A percentile compares a stretch with the other conserved stretches of the same genome.
phyloP scores from a whole-genome alignment of 257 asterid genomes.

The Thymus mandschuricus region DNA sequence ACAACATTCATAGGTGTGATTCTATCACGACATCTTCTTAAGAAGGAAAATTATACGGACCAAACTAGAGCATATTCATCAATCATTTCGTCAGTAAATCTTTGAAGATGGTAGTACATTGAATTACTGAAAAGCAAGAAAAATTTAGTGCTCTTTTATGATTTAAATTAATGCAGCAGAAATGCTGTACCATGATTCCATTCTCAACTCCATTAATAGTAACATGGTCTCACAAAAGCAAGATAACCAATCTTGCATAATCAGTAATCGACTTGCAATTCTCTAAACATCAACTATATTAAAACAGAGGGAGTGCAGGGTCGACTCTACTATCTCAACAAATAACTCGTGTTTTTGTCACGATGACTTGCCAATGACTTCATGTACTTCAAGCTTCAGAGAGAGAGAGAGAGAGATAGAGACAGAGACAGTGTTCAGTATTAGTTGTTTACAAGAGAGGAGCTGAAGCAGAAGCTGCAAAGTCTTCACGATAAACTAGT shows the following conservation, averaged over 20 bases:
- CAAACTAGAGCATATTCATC: conserved; percentile 5
- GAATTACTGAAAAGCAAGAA: background rate
- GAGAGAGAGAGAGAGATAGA: background rate
- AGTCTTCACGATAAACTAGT: background rate
- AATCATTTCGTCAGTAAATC: background rate
- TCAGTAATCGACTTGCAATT: background rate
- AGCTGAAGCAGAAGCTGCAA: conserved; percentile 3
- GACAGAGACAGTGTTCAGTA: background rate
- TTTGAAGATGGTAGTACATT: background rate
- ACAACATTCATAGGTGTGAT: conserved; percentile 7
- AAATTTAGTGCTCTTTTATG: background rate
- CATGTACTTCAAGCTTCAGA: background rate
- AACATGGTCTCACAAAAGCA: background rate
- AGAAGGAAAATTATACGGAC: background rate
- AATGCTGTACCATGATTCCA: background rate
- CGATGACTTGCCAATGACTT: background rate
- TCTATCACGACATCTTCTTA: background rate
- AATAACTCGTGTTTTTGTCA: background rate
- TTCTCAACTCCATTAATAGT: background rate
- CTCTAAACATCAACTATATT: background rate
- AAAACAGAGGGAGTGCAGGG: background rate
- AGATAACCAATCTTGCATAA: background rate
- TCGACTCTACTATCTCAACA: background rate
- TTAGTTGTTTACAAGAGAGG: background rate
- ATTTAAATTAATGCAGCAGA: background rate